Evolutionary conservation across 345 rosid species (phyloP), one percentile per base, ranked within the genome.

Genomic region (Barbarea vulgaris): DNA sequence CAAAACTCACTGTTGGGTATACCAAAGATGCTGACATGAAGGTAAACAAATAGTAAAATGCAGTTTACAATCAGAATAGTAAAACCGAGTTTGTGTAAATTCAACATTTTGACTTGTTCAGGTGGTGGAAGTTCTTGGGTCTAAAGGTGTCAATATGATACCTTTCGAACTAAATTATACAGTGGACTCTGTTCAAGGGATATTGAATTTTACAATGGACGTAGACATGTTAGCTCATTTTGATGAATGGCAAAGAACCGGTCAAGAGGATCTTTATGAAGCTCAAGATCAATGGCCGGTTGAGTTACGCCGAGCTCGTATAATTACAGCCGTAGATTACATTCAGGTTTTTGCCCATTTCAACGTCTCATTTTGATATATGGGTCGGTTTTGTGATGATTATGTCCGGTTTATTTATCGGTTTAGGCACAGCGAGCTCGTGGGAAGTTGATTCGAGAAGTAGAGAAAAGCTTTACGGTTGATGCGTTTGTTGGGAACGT

Each of bases 271-370:
- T 78, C 74, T 57, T 17, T 93, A 87, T 62, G 97, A 93, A 88
- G 92, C 96, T 79, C 92, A 88, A 68, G 96, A 89, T 50, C 98
- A 93, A 80, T 93, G 98, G 96, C 97, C 97, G 3, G 50, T 83
- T 22, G 98, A 91, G 78, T 76, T 91, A 76, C 81, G 79, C 3
- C 93, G 92, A 36, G 82, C 96, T 59, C 89, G 93, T 2, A 24
- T 85, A 25, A 72, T 93, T 71, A 73, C 96, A 9, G 97, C 96
- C 4, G 90, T 88, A 7, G 98, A 91, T 85, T 89, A 86, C 75
- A 5, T 88, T 44, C 93, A 93, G 89, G 93, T 90, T n/a, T 66
- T 78, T 70, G 12, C 58, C 53, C 48, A 1, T 63, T 36, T 3
- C 14, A 0, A 22, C 6, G 4, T 46, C 27, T 46, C 17, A 22